Conservation (phyloP, 2,329 filamentous ascomycete genomes). For the Ophiostoma piceae region DNA sequence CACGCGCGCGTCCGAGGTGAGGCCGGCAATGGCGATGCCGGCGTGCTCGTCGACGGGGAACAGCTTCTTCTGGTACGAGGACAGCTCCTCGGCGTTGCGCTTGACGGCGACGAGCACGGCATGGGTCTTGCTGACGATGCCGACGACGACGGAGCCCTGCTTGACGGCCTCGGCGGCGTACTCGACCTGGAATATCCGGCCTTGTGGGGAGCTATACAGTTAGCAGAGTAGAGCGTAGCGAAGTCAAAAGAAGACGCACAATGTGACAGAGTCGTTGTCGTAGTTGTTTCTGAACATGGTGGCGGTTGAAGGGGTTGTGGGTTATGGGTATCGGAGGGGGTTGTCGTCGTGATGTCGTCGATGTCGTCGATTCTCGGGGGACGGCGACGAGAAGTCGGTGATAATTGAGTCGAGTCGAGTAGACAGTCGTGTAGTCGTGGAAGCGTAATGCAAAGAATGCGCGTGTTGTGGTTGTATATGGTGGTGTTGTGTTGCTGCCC, state of each 20-base stretch:
- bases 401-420: neutral
- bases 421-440: neutral
- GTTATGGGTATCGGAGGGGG: neutral
- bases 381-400: neutral
- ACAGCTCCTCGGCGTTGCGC: slow-evolving; percentile 98
- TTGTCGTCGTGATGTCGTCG: neutral
- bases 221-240: no score
- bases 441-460: neutral
- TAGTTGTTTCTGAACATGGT: slow-evolving; percentile 99
- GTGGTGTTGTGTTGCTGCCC: neutral
- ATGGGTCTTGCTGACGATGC: slow-evolving; percentile 96
- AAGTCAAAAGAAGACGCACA: slow-evolving; percentile 63
- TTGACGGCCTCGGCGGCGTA: slow-evolving; percentile 98
- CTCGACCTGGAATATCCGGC: slow-evolving; percentile 98
- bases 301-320: slow-evolving; percentile 29
- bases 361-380: slow-evolving; percentile 11
- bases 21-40: slow-evolving; percentile 90
- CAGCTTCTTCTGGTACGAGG: slow-evolving; percentile 99
- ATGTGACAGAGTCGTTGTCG: slow-evolving; percentile 99
- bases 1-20: slow-evolving; percentile 95
- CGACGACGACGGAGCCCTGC: slow-evolving; percentile 96
- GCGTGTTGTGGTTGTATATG: neutral
- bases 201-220: slow-evolving; percentile 78
- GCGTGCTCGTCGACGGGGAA: slow-evolving; percentile 95
- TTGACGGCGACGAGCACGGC: slow-evolving; percentile 93